phyloP scores from a whole-genome alignment of 495 filamentous ascomycete genomes.

The Aspergillus panamensis region DNA sequence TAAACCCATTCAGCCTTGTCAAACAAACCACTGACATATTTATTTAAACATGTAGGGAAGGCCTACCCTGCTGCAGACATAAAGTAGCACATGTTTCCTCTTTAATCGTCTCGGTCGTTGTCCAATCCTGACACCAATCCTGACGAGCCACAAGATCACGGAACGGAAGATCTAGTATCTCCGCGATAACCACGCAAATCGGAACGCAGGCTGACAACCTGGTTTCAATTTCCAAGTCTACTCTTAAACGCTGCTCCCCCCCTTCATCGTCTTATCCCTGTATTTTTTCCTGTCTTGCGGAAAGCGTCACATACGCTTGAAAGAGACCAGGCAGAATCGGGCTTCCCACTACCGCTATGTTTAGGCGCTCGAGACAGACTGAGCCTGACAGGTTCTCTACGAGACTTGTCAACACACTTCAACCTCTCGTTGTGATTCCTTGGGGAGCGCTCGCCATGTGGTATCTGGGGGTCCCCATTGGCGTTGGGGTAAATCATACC shows the following conservation, averaged over 20 bases:
- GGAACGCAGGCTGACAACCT: constrained; percentile 2
- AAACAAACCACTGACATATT: too few relatives aligned
- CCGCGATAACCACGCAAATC: background rate
- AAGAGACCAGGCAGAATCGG: constrained; percentile 3
- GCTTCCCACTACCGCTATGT: constrained; percentile 9
- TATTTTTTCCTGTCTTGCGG: background rate
- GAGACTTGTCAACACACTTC: constrained; percentile 15
- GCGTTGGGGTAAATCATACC: constrained; percentile 16
- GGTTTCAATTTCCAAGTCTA: background rate
- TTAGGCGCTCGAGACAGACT: constrained; percentile 18
- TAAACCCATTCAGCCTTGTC: too few relatives aligned
- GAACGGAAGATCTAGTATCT: background rate
- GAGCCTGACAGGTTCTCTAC: constrained; percentile 19
- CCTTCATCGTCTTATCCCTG: constrained; percentile 1
- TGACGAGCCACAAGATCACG: background rate
- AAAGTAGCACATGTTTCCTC: too few relatives aligned
- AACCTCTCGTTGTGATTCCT: constrained; percentile 17
- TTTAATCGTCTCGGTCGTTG: too few relatives aligned
- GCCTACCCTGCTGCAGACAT: too few relatives aligned
- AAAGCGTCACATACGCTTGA: background rate
- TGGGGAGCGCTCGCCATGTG: constrained; percentile 22
- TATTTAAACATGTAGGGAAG: too few relatives aligned
- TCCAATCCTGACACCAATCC: too few relatives aligned
- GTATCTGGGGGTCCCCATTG: constrained; percentile 24
- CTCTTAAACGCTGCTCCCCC: background rate